These are phyloP conservation scores for Cymbidium sinense DNA, from an alignment of 106 monocot species.

Conservation along the genomic window DNA sequence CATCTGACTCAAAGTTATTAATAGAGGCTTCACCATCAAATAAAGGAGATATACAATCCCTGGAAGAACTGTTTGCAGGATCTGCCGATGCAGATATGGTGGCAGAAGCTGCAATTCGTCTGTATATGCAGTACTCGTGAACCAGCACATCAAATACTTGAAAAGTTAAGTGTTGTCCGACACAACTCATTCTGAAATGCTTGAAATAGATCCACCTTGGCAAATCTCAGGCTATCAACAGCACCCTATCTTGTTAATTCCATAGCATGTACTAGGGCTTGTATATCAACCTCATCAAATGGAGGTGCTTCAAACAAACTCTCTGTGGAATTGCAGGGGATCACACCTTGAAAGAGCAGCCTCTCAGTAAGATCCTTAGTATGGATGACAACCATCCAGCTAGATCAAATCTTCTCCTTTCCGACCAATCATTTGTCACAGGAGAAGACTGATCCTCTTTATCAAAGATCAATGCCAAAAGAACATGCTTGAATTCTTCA, in stretches of 20 bases:
- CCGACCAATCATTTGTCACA: constrained; percentile 92
- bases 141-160: constrained; percentile 85
- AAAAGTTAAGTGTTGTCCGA: constrained; percentile 72
- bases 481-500: constrained; percentile 96
- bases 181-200: constrained; percentile 99
- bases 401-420: constrained; percentile 68
- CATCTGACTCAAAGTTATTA: constrained; percentile 25
- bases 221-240: constrained; percentile 87
- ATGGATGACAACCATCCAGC: constrained; percentile 75
- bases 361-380: constrained; percentile 80
- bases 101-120: constrained; percentile 64
- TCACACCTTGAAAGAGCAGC: constrained; percentile 91
- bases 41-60: constrained; percentile 22
- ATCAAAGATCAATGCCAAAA: constrained; percentile 71
- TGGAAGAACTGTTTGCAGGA: constrained; percentile 17
- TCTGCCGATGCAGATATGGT: constrained; percentile 25
- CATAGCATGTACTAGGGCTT: constrained; percentile 98
- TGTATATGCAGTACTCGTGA: constrained; percentile 88
- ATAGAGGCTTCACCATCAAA: constrained; percentile 59
- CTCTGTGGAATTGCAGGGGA: constrained; percentile 61
- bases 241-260: constrained; percentile 90
- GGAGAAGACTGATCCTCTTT: constrained; percentile 84
- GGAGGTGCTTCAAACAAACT: constrained; percentile 71
- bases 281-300: constrained; percentile 99
- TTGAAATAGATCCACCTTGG: constrained; percentile 80